phyloP scores from a whole-genome alignment of 2,329 filamentous ascomycete species.

The Penicillium sp. region DNA sequence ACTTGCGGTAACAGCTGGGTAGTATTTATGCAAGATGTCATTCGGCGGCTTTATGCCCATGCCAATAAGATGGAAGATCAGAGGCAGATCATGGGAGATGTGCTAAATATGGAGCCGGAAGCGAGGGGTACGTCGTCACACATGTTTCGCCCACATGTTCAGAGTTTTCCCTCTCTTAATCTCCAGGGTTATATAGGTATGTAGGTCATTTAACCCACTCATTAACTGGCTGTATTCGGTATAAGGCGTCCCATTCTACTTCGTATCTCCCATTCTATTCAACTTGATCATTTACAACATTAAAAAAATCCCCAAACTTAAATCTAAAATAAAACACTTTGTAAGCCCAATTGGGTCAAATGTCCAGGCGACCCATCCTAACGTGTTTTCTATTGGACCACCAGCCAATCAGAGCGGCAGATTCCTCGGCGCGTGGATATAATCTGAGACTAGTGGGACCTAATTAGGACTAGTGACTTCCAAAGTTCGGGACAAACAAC shows the following conservation, averaged over 20 bases:
- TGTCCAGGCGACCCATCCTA: neutral
- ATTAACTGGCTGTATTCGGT: neutral
- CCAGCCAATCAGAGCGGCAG: neutral
- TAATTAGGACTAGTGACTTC: neutral
- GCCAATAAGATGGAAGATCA: constrained; percentile 5
- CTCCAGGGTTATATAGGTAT: neutral
- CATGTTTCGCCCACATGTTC: neutral
- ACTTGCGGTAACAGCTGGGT: neutral
- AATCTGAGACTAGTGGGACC: constrained; percentile 1
- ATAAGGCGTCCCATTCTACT: neutral
- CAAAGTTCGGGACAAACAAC: constrained; percentile 4
- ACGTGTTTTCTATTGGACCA: constrained; percentile 4
- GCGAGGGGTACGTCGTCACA: constrained; percentile 10
- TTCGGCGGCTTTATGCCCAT: neutral
- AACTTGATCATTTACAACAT: too few relatives aligned
- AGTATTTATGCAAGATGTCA: neutral
- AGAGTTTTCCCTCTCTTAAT: neutral
- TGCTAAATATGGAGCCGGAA: constrained; percentile 12
- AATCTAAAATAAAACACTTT: neutral
- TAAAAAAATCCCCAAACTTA: neutral
- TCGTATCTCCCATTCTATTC: neutral
- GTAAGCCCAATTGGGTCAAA: neutral
- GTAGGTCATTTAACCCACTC: neutral
- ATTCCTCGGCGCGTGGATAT: neutral
- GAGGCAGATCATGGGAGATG: constrained; percentile 6